Evolutionary conservation across 1,284 basidiomycete genomes (phyloP).

Genomic region (Boletus nobilissimus): DNA sequence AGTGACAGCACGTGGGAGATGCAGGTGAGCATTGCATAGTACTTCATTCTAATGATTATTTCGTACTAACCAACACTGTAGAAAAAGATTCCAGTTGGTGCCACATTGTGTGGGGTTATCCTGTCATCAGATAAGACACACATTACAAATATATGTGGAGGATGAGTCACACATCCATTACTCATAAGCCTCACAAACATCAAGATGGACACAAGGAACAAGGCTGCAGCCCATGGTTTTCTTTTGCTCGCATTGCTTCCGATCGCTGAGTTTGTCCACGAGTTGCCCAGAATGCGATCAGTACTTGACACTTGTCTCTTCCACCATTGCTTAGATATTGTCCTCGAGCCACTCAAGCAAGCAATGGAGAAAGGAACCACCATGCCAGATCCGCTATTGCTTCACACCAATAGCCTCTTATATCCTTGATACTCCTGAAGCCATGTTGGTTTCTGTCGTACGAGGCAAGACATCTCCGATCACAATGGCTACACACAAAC

Average conservation of each 20-base stretch:
- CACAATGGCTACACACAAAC: not conserved
- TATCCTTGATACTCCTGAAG: conserved; percentile 6
- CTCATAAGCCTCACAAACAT: conserved; percentile 25
- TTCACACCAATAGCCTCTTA: conserved; percentile 10
- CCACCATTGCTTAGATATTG: not conserved
- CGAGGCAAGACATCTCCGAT: conserved; percentile 7
- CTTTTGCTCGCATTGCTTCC: conserved; percentile 5
- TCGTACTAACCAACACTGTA: not conserved
- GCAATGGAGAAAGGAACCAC: fast-evolving
- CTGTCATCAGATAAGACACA: conserved; percentile 40
- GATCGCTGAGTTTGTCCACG: not conserved
- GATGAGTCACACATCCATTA: conserved; percentile 9
- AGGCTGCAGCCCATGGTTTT: conserved; percentile 16
- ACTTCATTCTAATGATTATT: not conserved
- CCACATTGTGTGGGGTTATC: not conserved
- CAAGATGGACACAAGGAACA: conserved; percentile 10
- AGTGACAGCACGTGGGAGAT: not conserved
- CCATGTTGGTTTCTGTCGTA: conserved; percentile 2
- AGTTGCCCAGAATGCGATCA: fast-evolving
- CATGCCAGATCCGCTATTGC: not conserved
- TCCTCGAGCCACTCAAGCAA: not conserved
- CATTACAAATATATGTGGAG: not conserved
- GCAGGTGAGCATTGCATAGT: not conserved
- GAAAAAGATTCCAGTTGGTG: not conserved
- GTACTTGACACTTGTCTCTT: not conserved